Evolutionary conservation across 2,329 filamentous ascomycete genomes (phyloP), one percentile per base, ranked within the genome.

Genomic region (Cercospora sp.): DNA sequence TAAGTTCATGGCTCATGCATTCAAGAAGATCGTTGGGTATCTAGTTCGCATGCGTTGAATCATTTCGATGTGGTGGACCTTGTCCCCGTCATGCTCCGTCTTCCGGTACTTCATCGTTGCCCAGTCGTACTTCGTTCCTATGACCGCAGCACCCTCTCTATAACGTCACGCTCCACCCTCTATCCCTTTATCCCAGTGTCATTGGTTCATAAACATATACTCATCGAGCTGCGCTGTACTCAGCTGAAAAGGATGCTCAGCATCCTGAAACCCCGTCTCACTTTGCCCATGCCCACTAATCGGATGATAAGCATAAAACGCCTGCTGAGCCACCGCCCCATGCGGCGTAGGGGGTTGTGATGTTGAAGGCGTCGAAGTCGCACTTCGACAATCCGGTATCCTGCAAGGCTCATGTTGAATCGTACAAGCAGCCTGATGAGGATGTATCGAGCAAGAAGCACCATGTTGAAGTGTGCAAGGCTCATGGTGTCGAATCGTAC

Each of bases 171-270:
- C 18, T 64, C 48, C 23, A 8, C n/a, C 23, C 3, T 48, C 23
- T 53, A 40, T 31, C 18, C 30, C 18, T 64, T n/a, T 57, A 28
- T 55, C 4, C 12, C 23, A 13, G 10, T 16, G 13, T 66, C 57
- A 71, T 63, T 62, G 65, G 53, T 67, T 69, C 70, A 71, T 69
- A 59, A 71, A 72, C 65, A 69, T 68, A 65, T 71, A 73, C 7
- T 73, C 71, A 16, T 65, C 53, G 31, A 73, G 64, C 55, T 70
- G 69, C 40, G 60, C 63, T 20, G 64, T 48, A 45, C 64, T 68
- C 30, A 72, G 58, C 63, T 72, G 71, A 42, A 72, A 72, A n/a
- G 69, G 69, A 66, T 71, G 69, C 28, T 72, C 72, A 4, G 70
- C 68, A 61, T 71, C 70, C 13, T 69, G 65, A 28, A 72, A 73